Evolutionary conservation across 1,284 basidiomycete species (phyloP).

Genomic region (Leccinum proximum): DNA sequence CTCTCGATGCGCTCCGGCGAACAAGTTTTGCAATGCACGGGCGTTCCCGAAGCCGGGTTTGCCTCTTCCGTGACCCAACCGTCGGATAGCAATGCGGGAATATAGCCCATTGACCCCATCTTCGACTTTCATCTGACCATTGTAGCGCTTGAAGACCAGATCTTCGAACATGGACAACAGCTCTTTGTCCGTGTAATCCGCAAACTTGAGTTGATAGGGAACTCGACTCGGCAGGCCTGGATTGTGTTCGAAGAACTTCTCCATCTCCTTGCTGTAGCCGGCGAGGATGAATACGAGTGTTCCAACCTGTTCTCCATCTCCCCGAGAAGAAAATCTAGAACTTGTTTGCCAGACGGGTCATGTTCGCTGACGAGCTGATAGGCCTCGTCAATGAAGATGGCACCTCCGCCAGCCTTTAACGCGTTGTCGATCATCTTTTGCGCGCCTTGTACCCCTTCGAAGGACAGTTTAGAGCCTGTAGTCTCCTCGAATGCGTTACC

Average conservation of each 20-base stretch:
- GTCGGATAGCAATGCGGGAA: no score
- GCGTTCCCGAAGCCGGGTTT: no score
- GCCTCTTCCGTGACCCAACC: no score
- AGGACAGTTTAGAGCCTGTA: constrained; percentile 54
- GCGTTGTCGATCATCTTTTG: constrained; percentile 49
- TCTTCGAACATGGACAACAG: no score
- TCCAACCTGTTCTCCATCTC: constrained; percentile 70
- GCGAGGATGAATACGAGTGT: constrained; percentile 67
- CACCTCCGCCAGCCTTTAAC: constrained; percentile 51
- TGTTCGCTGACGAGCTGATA: constrained; percentile 55
- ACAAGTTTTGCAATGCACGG: no score
- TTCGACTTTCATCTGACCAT: no score
- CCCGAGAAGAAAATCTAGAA: constrained; percentile 63
- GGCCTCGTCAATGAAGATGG: constrained; percentile 66
- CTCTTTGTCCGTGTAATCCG: constrained; percentile 52
- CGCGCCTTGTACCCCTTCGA: constrained; percentile 49
- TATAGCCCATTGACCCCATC: no score
- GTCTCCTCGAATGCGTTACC: constrained; percentile 55
- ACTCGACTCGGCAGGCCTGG: constrained; percentile 64
- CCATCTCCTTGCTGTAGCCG: constrained; percentile 68
- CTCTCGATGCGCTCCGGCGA: no score
- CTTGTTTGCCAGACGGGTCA: constrained; percentile 46
- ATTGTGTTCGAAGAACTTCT: constrained; percentile 72
- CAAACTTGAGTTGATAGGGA: constrained; percentile 55
- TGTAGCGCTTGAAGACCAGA: no score